Percentiles rank a stretch among this genome's conserved stretches.
These are phyloP conservation scores for Phyllosticta citribraziliensis DNA, from an alignment of 2,329 filamentous ascomycete species.

Conservation along the genomic window DNA sequence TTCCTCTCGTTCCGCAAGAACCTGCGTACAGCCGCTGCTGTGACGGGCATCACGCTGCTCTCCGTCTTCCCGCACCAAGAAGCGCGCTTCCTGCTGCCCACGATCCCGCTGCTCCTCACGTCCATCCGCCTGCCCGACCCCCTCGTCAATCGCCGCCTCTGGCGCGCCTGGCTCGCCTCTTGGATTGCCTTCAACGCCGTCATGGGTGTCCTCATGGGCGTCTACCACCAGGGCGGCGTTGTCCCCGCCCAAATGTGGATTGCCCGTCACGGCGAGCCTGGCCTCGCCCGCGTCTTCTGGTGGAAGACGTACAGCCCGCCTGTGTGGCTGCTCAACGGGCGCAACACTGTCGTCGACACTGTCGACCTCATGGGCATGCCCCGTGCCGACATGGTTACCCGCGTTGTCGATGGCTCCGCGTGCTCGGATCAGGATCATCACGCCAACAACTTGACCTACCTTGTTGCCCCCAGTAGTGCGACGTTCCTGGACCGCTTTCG, in stretches of 20 bases:
- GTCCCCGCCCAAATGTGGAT: constrained; percentile 68
- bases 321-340: constrained; percentile 68
- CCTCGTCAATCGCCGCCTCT: constrained; percentile 31
- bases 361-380: constrained; percentile 65
- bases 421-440: constrained; percentile 39
- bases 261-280: constrained; percentile 52
- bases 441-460: constrained; percentile 17
- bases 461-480: constrained; percentile 65
- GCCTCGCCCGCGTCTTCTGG: constrained; percentile 52
- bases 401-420: constrained; percentile 50
- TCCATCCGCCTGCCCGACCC: constrained; percentile 53
- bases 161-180: constrained; percentile 40
- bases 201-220: constrained; percentile 65
- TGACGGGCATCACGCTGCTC: constrained; percentile 60
- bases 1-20: constrained; percentile 42
- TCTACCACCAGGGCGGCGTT: constrained; percentile 72
- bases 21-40: constrained; percentile 59
- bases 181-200: constrained; percentile 64
- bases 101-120: constrained; percentile 66
- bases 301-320: constrained; percentile 83
- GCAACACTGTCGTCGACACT: constrained; percentile 61
- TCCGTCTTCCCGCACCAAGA: constrained; percentile 73
- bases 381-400: constrained; percentile 48
- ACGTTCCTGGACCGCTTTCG: constrained; percentile 54
- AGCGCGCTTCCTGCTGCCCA: constrained; percentile 66